Evolutionary conservation across 208 protist species (phyloP).

Genomic region (Tritrichomonas musculus): DNA sequence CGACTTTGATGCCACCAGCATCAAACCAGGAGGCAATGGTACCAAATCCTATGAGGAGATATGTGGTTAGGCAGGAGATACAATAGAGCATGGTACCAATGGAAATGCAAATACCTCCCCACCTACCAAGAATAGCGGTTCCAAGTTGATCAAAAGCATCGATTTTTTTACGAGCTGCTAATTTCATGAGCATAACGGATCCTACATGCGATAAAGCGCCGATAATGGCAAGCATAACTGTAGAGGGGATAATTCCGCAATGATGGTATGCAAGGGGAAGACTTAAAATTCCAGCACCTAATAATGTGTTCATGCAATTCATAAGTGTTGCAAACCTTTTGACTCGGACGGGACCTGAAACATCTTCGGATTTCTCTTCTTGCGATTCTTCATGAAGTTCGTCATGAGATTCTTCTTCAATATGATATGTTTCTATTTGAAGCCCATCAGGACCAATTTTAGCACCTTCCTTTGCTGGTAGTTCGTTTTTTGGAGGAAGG

Average conservation of each 20-base stretch:
- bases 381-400: no score
- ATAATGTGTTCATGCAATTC: not conserved
- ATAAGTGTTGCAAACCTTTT: constrained; percentile 12
- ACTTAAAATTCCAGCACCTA: not conserved
- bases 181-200: not conserved
- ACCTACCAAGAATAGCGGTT: not conserved
- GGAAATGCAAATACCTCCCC: not conserved
- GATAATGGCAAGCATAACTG: not conserved
- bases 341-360: no score
- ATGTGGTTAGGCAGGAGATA: not conserved
- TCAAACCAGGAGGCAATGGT: not conserved
- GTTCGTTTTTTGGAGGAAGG: no score
- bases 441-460: no score
- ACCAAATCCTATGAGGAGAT: not conserved
- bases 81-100: not conserved
- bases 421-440: no score
- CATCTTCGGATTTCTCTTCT: no score
- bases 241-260: not conserved
- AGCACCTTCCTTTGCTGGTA: no score
- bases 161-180: not conserved
- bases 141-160: not conserved
- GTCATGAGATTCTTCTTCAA: no score
- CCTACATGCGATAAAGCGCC: not conserved
- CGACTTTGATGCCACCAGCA: not conserved
- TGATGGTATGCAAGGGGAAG: not conserved